Conservation (phyloP, 805 yeast genomes). For the Hanseniaspora meyeri region DNA sequence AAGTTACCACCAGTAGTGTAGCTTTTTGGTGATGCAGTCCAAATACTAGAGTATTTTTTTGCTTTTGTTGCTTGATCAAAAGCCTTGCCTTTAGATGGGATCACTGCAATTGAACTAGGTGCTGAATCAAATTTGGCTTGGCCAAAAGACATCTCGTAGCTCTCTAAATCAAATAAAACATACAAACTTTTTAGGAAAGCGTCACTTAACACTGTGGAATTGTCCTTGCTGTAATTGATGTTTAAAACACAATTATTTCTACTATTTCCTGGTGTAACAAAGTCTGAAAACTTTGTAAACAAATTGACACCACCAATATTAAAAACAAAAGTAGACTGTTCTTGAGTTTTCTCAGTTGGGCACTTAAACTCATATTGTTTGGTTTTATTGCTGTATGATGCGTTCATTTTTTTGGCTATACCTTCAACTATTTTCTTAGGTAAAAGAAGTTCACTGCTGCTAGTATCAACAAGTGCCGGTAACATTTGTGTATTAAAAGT, state of each 20-base stretch:
- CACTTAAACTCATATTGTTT: conserved; percentile 42
- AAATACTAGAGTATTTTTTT: neutral
- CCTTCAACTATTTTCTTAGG: neutral
- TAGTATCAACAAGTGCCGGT: conserved; percentile 41
- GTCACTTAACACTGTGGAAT: conserved; percentile 39
- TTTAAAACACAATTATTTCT: conserved; percentile 35
- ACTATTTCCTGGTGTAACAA: conserved; percentile 18
- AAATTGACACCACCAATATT: conserved; percentile 51
- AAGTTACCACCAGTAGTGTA: neutral
- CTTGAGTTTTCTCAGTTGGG: conserved; percentile 16
- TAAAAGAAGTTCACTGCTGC: conserved; percentile 32
- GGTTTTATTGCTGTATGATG: conserved; percentile 30
- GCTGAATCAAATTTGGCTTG: conserved; percentile 26
- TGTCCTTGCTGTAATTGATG: conserved; percentile 26
- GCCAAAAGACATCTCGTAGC: conserved; percentile 44
- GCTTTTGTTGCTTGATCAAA: neutral
- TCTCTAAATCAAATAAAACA: conserved; percentile 54
- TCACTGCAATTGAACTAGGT: neutral
- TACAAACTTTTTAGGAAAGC: conserved; percentile 47
- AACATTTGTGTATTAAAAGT: conserved; percentile 21
- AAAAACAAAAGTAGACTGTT: conserved; percentile 30
- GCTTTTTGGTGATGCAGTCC: neutral
- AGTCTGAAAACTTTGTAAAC: conserved; percentile 34
- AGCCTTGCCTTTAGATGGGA: neutral
- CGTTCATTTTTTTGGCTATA: conserved; percentile 27